Base-by-base conservation (phyloP, 352 stramenopile species). In the Globisporangium recalcitrans region DNA sequence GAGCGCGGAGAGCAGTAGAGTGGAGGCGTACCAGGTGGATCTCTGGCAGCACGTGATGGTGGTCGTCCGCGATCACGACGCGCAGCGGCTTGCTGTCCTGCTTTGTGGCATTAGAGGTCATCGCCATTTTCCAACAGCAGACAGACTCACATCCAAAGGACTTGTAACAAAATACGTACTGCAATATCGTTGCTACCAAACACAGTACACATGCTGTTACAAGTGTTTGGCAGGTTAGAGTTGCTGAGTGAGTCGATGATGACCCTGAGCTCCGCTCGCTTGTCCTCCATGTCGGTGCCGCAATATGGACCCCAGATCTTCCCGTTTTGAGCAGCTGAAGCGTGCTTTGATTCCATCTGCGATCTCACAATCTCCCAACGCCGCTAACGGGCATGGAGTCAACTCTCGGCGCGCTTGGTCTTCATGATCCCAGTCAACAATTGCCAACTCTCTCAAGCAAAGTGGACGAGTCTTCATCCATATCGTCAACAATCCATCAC, bases 11-110 rank as follows among this genome's bases (percentile, higher is more conserved):
- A 24, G 6, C 1, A 53, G 47, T 2, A n/a, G 4, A 22, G 14
- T 11, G 14, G 22, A 11, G 26, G 31, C 48, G 22, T 57, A 79
- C 85, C 53, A 86, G 52, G 51, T 94, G 85, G 51, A 94, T 85
- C 47, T 80, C 83, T 0, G 73, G 71, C 21, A 93, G 73, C 22
- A 87, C 79, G 63, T 93, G 80, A 63, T 93, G 82, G 60, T 93
- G 85, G 65, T 94, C 85, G 59, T 93, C 83, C 14, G 85, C 82
- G 40, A 93, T 46, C 9, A 90, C 70, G 9, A 89, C 82, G 7
- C 61, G 60, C 24, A 89, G 54, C 9, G 24, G 10, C 29, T 58
- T 42, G 27, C 6, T 11, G n/a, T 26, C 22, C 32, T 42, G 32
- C 3, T n/a, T 52, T 52, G 8, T 9, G 36, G 36, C 36, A 44